Evolutionary conservation across 768 basidiomycete genomes (phyloP), one percentile per base, ranked within the genome.

Genomic region (Lactifluus volemus): DNA sequence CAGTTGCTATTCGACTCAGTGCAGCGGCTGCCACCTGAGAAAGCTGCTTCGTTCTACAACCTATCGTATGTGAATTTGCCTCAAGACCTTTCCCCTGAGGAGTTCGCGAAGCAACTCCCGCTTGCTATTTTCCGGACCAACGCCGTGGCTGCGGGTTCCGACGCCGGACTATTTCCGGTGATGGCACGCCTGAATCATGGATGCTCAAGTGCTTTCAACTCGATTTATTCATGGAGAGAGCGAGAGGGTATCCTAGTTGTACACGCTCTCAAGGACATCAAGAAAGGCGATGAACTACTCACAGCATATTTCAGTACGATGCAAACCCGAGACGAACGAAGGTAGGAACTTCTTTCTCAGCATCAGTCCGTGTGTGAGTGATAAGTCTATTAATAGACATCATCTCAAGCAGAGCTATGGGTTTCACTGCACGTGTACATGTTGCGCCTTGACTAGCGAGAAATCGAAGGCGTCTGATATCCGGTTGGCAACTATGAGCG

Each of bases 171-270:
- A n/a, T 87, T 86, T 68, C 84, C 84, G n/a, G 74, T 69, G 21
- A 84, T 82, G 77, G 83, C 84, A 12, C 75, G 85, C 47, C 64
- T 87, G 61, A 88, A 88, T 65, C 86, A 87, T 63, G 85, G 82
- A 0, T 87, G 85, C 67, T 80, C 84, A 4, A 75, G 78, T 55
- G 83, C 83, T 6, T 87, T 88, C 73, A 86, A 86, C 69, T 77
- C 75, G 5, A 81, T 86, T 12, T 87, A 87, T 67, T 75, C 75
- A 0, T 87, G 81, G 81, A 74, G 83, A 53, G 76, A 79, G 48
- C 67, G 72, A 32, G 81, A 83, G 58, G 68, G 71, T 11, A 70
- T 71, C 4, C 66, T 85, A 21, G 78, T 83, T 39, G 81, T 87
- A 4, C 75, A 85, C 69, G 84, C 85, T 9, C 65, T 86, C 56